Conservation (phyloP, 129 eudicot genomes). For the Chrysanthemum lavandulifolium region DNA sequence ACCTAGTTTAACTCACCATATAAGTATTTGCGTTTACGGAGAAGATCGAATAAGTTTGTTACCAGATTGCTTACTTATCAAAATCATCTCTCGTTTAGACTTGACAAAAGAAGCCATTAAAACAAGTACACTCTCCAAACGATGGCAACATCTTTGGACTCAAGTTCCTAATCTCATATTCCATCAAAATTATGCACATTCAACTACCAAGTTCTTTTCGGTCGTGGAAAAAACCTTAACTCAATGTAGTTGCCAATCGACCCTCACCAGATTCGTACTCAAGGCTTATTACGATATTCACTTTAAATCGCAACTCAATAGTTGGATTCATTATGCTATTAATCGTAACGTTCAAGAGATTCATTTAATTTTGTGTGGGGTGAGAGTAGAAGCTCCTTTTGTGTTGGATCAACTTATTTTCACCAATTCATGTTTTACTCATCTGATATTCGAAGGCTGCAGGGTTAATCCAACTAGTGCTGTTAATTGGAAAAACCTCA, state of each 20-base stretch:
- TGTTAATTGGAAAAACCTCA: slow-evolving; percentile 14
- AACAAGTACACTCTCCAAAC: slow-evolving; percentile 23
- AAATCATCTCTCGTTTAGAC: slow-evolving; percentile 26
- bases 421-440: slow-evolving; percentile 22
- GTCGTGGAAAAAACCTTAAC: slow-evolving; percentile 26
- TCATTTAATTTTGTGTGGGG: not conserved
- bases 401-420: slow-evolving; percentile 10
- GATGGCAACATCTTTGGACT: slow-evolving; percentile 29
- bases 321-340: slow-evolving; percentile 24
- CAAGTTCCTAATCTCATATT: slow-evolving; percentile 11
- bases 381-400: not conserved
- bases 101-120: slow-evolving; percentile 16
- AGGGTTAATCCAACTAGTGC: not conserved
- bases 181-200: not conserved
- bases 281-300: not conserved
- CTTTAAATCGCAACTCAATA: slow-evolving; percentile 5
- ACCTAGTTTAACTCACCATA: too few relatives aligned
- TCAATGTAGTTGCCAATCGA: slow-evolving; percentile 11
- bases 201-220: slow-evolving; percentile 9
- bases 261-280: slow-evolving; percentile 2
- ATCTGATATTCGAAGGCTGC: slow-evolving; percentile 6
- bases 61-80: slow-evolving; percentile 21
- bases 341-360: slow-evolving; percentile 16
- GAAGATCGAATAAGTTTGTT: slow-evolving; percentile 28
- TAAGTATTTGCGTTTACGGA: too few relatives aligned